These are phyloP conservation scores for Kurtzmaniella quercitrusa DNA, from an alignment of 1,139 yeast species.

Conservation along the genomic window DNA sequence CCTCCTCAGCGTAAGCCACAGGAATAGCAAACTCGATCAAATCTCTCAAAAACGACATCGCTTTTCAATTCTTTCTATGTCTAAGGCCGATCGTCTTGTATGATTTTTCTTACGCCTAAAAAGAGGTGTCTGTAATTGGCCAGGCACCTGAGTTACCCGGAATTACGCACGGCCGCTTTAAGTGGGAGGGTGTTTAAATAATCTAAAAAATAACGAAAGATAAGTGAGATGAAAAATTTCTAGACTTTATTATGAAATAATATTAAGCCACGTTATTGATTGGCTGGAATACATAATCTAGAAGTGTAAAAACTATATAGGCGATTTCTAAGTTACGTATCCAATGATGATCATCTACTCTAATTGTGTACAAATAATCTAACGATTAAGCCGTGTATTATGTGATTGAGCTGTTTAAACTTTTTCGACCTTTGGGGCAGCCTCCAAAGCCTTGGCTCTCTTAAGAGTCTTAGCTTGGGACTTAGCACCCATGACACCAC, in stretches of 20 bases:
- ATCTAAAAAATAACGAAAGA: too few relatives aligned
- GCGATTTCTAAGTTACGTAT: too few relatives aligned
- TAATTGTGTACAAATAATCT: too few relatives aligned
- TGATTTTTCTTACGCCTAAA: conserved; percentile 5
- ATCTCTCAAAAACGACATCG: conserved; percentile 64
- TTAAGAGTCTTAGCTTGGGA: conserved; percentile 67
- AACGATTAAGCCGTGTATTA: conserved; percentile 1
- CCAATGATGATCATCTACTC: too few relatives aligned
- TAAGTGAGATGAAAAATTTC: too few relatives aligned
- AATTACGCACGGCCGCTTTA: neutral
- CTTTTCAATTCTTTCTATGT: conserved; percentile 6
- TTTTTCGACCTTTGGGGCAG: conserved; percentile 11
- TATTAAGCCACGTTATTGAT: neutral
- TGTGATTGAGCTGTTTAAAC: neutral
- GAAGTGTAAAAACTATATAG: too few relatives aligned
- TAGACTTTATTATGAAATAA: too few relatives aligned
- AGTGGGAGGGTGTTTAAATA: neutral
- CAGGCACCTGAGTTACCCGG: conserved; percentile 11
- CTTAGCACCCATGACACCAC: conserved; percentile 96
- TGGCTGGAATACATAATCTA: too few relatives aligned
- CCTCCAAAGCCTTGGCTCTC: conserved; percentile 40
- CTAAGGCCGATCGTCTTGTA: conserved; percentile 3
- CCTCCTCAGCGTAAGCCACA: conserved; percentile 85
- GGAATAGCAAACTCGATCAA: conserved; percentile 81
- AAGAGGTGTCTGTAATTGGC: conserved; percentile 12